These are phyloP conservation scores for Neopestalotiopsis sp. DNA, from an alignment of 2,329 filamentous ascomycete genomes.

Conservation along the genomic window DNA sequence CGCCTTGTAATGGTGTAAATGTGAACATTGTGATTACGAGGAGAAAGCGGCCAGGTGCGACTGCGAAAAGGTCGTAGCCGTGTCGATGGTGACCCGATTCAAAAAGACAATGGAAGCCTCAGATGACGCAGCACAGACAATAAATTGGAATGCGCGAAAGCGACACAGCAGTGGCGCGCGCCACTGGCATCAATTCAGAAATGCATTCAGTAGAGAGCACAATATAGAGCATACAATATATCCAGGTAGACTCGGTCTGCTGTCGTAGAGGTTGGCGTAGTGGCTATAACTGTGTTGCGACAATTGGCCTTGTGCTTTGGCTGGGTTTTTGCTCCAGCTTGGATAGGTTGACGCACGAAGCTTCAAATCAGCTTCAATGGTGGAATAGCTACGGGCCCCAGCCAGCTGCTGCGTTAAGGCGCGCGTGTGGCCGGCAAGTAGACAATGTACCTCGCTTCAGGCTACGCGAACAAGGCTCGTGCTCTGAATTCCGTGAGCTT, in stretches of 20 bases:
- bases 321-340: background rate
- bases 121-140: background rate
- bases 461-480: background rate
- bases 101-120: background rate
- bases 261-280: background rate
- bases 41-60: background rate
- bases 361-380: background rate
- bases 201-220: constrained; percentile 4
- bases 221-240: background rate
- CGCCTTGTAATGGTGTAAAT: constrained; percentile 90
- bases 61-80: background rate
- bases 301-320: background rate
- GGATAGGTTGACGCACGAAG: background rate
- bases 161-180: constrained; percentile 18
- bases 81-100: background rate
- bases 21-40: constrained; percentile 77
- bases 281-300: background rate
- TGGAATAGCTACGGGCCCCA: background rate
- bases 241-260: background rate
- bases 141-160: constrained; percentile 10
- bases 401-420: background rate
- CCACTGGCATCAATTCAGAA: constrained; percentile 21
- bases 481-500: background rate
- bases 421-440: background rate
- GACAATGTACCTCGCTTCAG: background rate